phyloP scores from a whole-genome alignment of 257 asterid genomes.

The Nicotiana attenuata region DNA sequence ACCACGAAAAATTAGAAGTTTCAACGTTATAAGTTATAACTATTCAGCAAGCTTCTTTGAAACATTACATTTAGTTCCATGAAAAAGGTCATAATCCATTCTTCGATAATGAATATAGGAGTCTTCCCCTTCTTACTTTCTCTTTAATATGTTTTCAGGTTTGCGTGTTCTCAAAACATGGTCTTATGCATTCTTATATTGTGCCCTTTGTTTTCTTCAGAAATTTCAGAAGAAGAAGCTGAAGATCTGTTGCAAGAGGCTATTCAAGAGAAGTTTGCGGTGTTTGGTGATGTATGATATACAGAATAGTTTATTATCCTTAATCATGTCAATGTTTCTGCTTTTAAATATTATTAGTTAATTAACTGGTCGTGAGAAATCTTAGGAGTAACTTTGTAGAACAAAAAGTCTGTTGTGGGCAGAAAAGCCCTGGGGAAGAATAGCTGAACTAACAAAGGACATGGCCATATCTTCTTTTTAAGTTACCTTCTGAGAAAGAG shows the following conservation, averaged over 20 bases:
- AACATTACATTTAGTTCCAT: not conserved
- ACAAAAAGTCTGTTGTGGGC: not conserved
- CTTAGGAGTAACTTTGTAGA: not conserved
- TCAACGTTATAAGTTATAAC: not conserved
- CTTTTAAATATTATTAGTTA: not conserved
- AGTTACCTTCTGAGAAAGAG: not conserved
- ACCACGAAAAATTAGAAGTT: not conserved
- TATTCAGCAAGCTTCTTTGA: not conserved
- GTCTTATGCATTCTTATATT: not conserved
- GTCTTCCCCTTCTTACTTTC: not conserved
- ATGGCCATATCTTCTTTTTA: not conserved
- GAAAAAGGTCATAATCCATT: not conserved
- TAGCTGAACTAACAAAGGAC: not conserved
- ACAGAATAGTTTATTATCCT: not conserved
- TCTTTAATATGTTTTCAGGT: not conserved
- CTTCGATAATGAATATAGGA: not conserved
- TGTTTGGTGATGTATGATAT: slow-evolving; percentile 84
- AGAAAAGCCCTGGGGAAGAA: not conserved
- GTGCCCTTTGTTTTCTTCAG: slow-evolving; percentile 35
- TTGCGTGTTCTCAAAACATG: not conserved
- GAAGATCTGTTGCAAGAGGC: slow-evolving; percentile 96
- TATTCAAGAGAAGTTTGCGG: slow-evolving; percentile 92
- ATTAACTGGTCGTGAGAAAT: not conserved
- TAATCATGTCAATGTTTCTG: not conserved
- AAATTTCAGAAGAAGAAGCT: slow-evolving; percentile 96